phyloP scores from a whole-genome alignment of 2,329 filamentous ascomycete genomes.

The Cercospora berteroae region DNA sequence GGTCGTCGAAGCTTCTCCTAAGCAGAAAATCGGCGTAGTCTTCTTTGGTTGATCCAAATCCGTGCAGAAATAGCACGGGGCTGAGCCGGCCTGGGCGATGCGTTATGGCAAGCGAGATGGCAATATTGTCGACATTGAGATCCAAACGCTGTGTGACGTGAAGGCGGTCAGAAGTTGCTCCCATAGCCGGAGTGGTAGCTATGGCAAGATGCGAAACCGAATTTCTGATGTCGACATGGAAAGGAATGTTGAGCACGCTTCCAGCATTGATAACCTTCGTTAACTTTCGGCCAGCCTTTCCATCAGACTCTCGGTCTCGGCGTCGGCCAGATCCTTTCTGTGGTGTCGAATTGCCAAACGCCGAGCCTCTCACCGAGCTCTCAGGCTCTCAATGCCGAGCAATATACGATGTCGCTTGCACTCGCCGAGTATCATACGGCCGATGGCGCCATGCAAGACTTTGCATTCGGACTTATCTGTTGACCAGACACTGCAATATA shows the following conservation, averaged over 20 bases:
- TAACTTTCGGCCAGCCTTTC: neutral
- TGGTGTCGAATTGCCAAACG: neutral
- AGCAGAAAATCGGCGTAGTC: neutral
- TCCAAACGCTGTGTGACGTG: neutral
- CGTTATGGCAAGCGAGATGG: neutral
- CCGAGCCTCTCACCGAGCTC: neutral
- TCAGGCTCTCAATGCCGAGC: neutral
- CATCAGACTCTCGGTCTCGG: neutral
- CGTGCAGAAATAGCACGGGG: neutral
- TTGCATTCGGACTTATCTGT: neutral
- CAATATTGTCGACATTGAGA: neutral
- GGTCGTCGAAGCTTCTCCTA: neutral
- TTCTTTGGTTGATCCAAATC: neutral
- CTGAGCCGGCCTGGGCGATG: neutral
- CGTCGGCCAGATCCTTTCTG: neutral
- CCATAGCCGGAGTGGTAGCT: neutral
- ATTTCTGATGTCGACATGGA: neutral
- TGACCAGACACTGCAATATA: neutral
- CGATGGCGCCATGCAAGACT: neutral
- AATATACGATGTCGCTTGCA: neutral
- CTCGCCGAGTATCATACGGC: neutral
- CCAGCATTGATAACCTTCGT: neutral
- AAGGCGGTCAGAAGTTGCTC: neutral
- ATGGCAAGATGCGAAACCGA: neutral
- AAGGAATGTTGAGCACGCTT: neutral